These are phyloP conservation scores for Chlorella sp. DNA, from an alignment of 139 green algal genomes.

Conservation along the genomic window DNA sequence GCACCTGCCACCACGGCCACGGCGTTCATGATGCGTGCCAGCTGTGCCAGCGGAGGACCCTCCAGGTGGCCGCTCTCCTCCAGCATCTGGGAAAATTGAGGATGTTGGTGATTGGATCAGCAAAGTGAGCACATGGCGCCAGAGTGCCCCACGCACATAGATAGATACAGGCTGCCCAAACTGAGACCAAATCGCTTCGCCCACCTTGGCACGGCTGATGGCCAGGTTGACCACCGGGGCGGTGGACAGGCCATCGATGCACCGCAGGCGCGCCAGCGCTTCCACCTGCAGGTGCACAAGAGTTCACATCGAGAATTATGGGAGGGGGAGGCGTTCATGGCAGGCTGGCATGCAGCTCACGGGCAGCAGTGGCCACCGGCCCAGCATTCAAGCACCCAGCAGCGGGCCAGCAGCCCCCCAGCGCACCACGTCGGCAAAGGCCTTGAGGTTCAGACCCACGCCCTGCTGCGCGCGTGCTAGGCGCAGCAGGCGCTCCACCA, in stretches of 20 bases:
- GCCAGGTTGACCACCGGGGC: neutral
- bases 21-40: neutral
- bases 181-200: no score
- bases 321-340: neutral
- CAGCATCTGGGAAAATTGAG: no score
- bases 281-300: neutral
- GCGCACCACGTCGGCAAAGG: slow-evolving; percentile 12
- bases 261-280: slow-evolving; percentile 10
- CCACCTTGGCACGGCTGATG: neutral
- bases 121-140: no score
- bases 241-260: neutral
- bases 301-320: neutral
- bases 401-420: no score
- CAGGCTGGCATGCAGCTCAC: neutral
- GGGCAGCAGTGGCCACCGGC: no score
- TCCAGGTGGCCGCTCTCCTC: neutral
- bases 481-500: slow-evolving; percentile 9
- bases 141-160: no score
- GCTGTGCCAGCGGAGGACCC: neutral
- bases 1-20: neutral
- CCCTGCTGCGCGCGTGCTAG: neutral
- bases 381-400: no score
- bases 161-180: no score
- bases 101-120: no score
- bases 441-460: neutral